These are phyloP conservation scores for Xylaria curta DNA, from an alignment of 495 filamentous ascomycete species.

Conservation along the genomic window DNA sequence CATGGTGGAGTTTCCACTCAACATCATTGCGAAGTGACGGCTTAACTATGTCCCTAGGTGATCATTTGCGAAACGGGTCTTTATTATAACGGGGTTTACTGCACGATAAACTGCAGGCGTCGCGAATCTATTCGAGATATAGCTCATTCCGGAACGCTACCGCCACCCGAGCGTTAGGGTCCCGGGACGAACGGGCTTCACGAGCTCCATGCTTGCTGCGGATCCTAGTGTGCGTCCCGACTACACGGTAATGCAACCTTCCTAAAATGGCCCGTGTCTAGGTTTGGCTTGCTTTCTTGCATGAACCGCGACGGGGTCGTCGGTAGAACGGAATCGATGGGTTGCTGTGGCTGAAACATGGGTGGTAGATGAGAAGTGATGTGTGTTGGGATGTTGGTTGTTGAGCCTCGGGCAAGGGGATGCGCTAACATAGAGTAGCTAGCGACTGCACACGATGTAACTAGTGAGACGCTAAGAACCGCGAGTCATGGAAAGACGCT, in stretches of 20 bases:
- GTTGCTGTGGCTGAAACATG: background rate
- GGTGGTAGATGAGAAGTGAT: background rate
- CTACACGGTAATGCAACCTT: constrained; percentile 22
- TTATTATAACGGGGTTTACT: background rate
- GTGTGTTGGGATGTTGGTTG: constrained; percentile 1
- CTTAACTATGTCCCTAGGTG: background rate
- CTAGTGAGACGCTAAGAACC: constrained; percentile 9
- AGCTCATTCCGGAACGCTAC: background rate
- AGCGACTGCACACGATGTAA: background rate
- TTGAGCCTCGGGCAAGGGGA: background rate
- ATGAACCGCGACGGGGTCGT: background rate
- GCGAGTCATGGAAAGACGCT: background rate
- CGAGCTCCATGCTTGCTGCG: background rate
- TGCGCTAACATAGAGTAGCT: constrained; percentile 1
- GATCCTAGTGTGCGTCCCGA: background rate
- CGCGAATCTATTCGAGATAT: background rate
- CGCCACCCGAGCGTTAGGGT: background rate
- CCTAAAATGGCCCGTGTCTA: background rate
- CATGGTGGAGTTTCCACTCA: background rate
- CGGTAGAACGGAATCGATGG: background rate
- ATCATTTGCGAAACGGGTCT: background rate
- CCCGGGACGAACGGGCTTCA: background rate
- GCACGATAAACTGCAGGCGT: background rate
- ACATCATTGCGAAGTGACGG: background rate
- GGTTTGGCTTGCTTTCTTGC: background rate